Evolutionary conservation across 345 rosid genomes (phyloP).

Genomic region (Hibiscus mutabilis): DNA sequence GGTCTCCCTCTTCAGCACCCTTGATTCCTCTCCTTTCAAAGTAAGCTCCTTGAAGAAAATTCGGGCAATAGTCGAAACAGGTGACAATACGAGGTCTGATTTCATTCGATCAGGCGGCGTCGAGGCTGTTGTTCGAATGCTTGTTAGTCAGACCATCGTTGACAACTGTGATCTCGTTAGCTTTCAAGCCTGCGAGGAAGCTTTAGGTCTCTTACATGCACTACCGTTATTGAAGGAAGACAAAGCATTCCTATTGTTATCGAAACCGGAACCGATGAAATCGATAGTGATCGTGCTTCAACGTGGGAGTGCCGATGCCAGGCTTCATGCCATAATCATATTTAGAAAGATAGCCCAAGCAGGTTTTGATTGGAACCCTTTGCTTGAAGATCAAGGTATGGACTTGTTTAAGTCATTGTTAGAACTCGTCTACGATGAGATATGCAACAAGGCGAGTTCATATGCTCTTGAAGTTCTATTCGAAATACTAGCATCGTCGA

Average conservation of each 20-base stretch:
- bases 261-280: not conserved
- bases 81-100: not conserved
- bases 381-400: not conserved
- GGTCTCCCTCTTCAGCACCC: slow-evolving; percentile 7
- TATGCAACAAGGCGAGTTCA: not conserved
- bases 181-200: slow-evolving; percentile 7
- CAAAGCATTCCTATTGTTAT: not conserved
- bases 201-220: not conserved
- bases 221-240: not conserved
- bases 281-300: not conserved
- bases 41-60: slow-evolving; percentile 1
- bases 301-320: slow-evolving; percentile 2
- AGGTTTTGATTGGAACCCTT: not conserved
- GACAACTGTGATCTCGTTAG: not conserved
- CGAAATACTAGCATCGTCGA: not conserved
- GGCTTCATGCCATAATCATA: not conserved
- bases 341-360: not conserved
- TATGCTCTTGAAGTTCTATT: not conserved
- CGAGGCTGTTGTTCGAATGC: not conserved
- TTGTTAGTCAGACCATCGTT: not conserved
- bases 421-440: slow-evolving; percentile 7
- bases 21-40: not conserved
- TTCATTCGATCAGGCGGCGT: slow-evolving; percentile 2
- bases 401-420: not conserved
- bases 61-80: not conserved